Base-by-base conservation (phyloP, 75 land plant genomes). In the Gnetum montanum region DNA sequence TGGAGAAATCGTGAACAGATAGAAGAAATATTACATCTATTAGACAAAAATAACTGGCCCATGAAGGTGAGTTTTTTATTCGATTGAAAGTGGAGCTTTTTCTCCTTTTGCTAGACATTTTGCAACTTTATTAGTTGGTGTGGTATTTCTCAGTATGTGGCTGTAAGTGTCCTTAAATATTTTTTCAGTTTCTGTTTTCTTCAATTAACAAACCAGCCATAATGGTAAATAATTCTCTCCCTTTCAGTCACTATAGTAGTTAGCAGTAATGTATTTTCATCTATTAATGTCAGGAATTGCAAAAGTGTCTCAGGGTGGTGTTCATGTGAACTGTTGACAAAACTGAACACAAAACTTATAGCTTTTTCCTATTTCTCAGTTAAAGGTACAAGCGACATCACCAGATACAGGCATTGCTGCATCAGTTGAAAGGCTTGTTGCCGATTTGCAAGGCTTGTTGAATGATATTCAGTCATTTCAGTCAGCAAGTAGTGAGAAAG, bases 1-100 rank as follows among this genome's bases (percentile, higher is more conserved):
- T 94, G 98, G 98, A 86, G 76, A 68, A 90, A 94, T 60, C 59
- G 96, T 33, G 98, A 94, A 37, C 80, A 94, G 45, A 75, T 94
- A 26, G 98, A 94, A 64, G 96, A 94, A 51, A 83, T 89, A 25
- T 61, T 94, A 2, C 75, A 53, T 60, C 60, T 78, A 24, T 69
- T 94, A 3, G 70, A 86, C 10, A 59, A 50, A 49, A 53, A 67
- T 33, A 74, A 67, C 34, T 82, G 78, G 77, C 98, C 96, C 41
- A 23, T 38, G 7, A 11, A 12, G 71, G 97, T 77, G 68, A 47
- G 54, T n/a, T n/a, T n/a, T n/a, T n/a, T n/a, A n/a, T n/a, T n/a
- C n/a, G 34, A 53, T 22, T 3, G 20, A 20, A n/a, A 53, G 37
- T 53, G 34, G 13, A 22, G 20, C 34, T 6, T 45, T 59, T 22